Evolutionary conservation across 1,284 basidiomycete species (phyloP), one percentile per base, ranked within the genome.

Genomic region (Cutaneotrichosporon cyanovorans): DNA sequence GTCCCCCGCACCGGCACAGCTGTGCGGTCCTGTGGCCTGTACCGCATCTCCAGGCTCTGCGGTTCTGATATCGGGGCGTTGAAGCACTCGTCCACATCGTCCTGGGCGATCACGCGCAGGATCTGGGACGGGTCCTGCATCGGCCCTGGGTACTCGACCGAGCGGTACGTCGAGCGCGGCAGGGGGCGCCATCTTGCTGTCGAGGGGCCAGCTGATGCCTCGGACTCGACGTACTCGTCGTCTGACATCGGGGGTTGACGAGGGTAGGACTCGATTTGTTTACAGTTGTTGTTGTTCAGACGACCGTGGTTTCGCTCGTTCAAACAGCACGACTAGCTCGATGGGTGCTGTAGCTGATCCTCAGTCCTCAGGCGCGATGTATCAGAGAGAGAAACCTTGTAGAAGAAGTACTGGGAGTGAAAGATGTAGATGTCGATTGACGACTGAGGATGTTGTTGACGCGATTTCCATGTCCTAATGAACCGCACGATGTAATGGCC

Each of bases 91-190:
- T 88, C 81, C n/a, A 93, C 73, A 44, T 76, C 76, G 9, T 74
- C 59, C 57, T 83, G 80, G 0, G 83, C 83, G 4, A 87, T 84
- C 9, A 92, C 60, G 0, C 78, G 75, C 5, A 84, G 76, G 25
- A 87, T 87, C 1, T 76, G 65, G 1, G 75, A 64, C 10, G 63
- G 55, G n/a, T 62, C 54, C 16, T 76, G 73, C 42, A 95, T 82
- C 55, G 87, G 87, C 45, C 88, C 88, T 7, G 89, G 90, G 71
- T 89, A 92, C 69, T 95, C 90, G 55, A 95, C 74, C 3, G 87
- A 83, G 60, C 84, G 86, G 68, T 82, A 84, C 18, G 79, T 73
- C 4, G 75, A 74, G 25, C 78, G 74, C 8, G 84, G 80, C 9
- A 90, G 74, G 6, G 78, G 71, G 14, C 58, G 70, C 47, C 74